Percentiles rank a stretch among this genome's conserved stretches.
Conservation (phyloP, 257 asterid species). For the Rehmannia glutinosa region DNA sequence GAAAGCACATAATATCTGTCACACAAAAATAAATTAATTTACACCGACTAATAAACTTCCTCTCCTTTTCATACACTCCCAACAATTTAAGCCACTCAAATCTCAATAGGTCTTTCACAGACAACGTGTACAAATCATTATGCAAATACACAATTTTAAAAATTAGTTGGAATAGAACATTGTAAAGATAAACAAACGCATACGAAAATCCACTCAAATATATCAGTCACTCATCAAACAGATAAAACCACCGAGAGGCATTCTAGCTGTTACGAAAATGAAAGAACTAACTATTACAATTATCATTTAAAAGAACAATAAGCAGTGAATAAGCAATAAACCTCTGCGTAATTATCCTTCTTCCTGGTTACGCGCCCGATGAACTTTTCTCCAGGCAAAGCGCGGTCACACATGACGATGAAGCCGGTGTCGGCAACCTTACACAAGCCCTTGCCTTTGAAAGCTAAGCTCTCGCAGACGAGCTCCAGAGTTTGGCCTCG, state of each 20-base stretch:
- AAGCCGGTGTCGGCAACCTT: conserved; percentile 79
- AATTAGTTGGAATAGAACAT: not conserved
- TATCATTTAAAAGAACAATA: not conserved
- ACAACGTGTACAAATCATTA: not conserved
- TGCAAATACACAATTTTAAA: not conserved
- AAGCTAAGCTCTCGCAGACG: conserved; percentile 83
- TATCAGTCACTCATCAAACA: no score
- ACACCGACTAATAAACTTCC: not conserved
- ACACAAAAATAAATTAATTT: not conserved
- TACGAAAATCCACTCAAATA: no score
- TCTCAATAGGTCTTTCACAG: no score
- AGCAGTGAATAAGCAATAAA: conserved; percentile 7
- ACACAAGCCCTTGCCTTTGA: conserved; percentile 87
- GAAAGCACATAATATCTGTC: not conserved
- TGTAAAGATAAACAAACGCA: not conserved
- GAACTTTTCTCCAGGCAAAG: conserved; percentile 88
- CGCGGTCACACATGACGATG: conserved; percentile 86
- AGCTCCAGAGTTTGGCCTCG: conserved; percentile 85
- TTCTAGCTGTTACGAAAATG: no score
- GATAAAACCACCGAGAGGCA: no score
- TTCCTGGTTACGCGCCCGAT: conserved; percentile 79
- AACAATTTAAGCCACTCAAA: no score
- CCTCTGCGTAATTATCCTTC: conserved; percentile 86
- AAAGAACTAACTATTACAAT: not conserved
- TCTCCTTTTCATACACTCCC: not conserved